phyloP scores from a whole-genome alignment of 2,329 filamentous ascomycete genomes.

The Gaeumannomyces tritici region DNA sequence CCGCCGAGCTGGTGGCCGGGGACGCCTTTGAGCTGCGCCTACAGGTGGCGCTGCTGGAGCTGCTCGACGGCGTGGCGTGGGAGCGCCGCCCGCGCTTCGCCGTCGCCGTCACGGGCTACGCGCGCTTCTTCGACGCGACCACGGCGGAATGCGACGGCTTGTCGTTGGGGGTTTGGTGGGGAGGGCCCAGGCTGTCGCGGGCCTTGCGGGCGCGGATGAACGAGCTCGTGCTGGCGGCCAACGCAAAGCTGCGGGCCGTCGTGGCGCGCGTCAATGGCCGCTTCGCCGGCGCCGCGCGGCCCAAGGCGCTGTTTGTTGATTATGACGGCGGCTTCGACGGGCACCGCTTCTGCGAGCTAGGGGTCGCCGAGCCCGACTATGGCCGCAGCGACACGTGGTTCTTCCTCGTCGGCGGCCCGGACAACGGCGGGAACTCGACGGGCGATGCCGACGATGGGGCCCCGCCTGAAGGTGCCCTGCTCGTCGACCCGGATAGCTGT shows the following conservation, averaged over 20 bases:
- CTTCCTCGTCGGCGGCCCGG: slow-evolving; percentile 33
- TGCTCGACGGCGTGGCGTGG: slow-evolving; percentile 32
- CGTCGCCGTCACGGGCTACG: slow-evolving; percentile 36
- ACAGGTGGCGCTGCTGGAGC: slow-evolving; percentile 28
- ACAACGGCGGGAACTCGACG: slow-evolving; percentile 23
- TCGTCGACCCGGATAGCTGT: slow-evolving; percentile 27
- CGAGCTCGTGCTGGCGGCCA: slow-evolving; percentile 30
- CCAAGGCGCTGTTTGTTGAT: slow-evolving; percentile 32
- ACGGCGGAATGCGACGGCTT: slow-evolving; percentile 32
- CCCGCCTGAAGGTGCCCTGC: not conserved
- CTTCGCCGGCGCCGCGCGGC: slow-evolving; percentile 17
- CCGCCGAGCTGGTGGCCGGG: slow-evolving; percentile 22
- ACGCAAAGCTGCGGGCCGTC: slow-evolving; percentile 25
- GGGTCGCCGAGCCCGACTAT: slow-evolving; percentile 31
- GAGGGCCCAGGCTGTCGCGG: slow-evolving; percentile 28
- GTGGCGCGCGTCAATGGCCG: slow-evolving; percentile 25
- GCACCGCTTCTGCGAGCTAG: slow-evolving; percentile 28
- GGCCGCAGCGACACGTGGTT: slow-evolving; percentile 34
- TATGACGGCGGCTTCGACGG: slow-evolving; percentile 33
- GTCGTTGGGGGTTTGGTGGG: slow-evolving; percentile 36
- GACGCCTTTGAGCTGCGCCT: slow-evolving; percentile 28
- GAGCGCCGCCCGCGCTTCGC: slow-evolving; percentile 32
- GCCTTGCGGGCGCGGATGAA: slow-evolving; percentile 31
- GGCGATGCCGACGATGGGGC: slow-evolving; percentile 8
- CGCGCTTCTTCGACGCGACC: slow-evolving; percentile 35